Conservation (phyloP, 306 rosid genomes). For the Carpinus fangiana region DNA sequence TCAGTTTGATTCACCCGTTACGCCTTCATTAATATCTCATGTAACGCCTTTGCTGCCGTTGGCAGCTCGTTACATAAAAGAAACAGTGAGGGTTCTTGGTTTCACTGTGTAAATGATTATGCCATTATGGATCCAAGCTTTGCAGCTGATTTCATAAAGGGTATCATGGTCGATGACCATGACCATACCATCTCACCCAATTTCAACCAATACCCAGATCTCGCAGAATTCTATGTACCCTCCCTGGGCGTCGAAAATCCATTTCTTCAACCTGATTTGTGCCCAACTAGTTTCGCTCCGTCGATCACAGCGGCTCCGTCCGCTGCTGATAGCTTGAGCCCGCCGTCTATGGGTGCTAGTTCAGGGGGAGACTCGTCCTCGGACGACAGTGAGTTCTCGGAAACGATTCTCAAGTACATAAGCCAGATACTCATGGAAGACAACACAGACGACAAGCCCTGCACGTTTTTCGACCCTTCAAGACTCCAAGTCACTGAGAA, state of each 20-base stretch:
- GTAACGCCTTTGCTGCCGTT: no score
- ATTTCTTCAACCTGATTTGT: constrained; percentile 20
- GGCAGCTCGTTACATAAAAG: background rate
- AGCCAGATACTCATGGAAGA: constrained; percentile 15
- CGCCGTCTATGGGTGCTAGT: constrained; percentile 18
- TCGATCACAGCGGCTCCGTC: background rate
- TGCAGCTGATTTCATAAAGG: constrained; percentile 33
- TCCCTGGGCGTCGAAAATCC: constrained; percentile 23
- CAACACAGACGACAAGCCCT: constrained; percentile 1
- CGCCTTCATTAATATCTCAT: no score
- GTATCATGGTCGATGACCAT: background rate
- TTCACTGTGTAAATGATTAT: background rate
- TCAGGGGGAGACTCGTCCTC: background rate
- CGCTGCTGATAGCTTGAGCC: constrained; percentile 14
- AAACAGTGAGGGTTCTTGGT: background rate
- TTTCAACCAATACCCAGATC: constrained; percentile 23
- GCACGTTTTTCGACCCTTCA: constrained; percentile 4
- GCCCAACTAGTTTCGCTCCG: constrained; percentile 11
- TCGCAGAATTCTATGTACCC: constrained; percentile 4
- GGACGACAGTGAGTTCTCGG: background rate
- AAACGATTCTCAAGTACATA: constrained; percentile 8
- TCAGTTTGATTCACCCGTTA: no score
- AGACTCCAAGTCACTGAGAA: constrained; percentile 5
- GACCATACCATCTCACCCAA: constrained; percentile 6
- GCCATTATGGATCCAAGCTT: constrained; percentile 46